Evolutionary conservation across 2,329 filamentous ascomycete species (phyloP).

Genomic region (Penicillium sp.): DNA sequence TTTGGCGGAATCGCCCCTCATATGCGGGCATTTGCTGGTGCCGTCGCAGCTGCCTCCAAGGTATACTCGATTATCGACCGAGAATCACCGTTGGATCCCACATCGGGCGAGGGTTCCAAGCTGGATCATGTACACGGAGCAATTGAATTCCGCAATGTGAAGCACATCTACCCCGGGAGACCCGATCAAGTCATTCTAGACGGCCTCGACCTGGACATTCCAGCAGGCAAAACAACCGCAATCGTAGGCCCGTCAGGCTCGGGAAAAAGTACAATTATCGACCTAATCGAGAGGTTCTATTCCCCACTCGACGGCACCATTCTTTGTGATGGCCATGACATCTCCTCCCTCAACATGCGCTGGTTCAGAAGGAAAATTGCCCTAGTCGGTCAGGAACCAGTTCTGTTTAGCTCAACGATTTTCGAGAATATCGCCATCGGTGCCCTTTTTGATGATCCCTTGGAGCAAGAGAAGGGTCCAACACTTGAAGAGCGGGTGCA

Average conservation of each 20-base stretch:
- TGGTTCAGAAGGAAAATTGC: constrained; percentile 59
- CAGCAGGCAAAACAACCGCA: constrained; percentile 70
- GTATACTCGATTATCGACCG: neutral
- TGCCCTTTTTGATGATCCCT: constrained; percentile 36
- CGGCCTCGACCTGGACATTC: no score
- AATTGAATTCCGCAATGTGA: neutral
- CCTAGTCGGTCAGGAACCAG: constrained; percentile 83
- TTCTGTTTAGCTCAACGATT: constrained; percentile 80
- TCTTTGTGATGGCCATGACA: constrained; percentile 75
- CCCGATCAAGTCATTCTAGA: no score
- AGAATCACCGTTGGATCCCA: neutral
- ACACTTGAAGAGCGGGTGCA: constrained; percentile 58
- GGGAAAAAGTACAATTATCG: constrained; percentile 85
- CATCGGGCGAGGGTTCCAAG: neutral
- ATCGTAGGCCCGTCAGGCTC: constrained; percentile 84
- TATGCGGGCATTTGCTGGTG: neutral
- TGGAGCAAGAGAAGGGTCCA: no score
- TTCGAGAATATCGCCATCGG: constrained; percentile 71
- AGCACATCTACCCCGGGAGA: neutral
- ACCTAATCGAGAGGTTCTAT: constrained; percentile 83
- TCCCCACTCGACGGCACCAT: constrained; percentile 73
- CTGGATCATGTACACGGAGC: neutral
- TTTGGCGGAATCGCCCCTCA: neutral
- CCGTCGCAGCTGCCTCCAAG: neutral
- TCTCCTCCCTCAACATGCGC: constrained; percentile 68